Base-by-base conservation (phyloP, 2,329 filamentous ascomycete species). In the Aulographum hederae region DNA sequence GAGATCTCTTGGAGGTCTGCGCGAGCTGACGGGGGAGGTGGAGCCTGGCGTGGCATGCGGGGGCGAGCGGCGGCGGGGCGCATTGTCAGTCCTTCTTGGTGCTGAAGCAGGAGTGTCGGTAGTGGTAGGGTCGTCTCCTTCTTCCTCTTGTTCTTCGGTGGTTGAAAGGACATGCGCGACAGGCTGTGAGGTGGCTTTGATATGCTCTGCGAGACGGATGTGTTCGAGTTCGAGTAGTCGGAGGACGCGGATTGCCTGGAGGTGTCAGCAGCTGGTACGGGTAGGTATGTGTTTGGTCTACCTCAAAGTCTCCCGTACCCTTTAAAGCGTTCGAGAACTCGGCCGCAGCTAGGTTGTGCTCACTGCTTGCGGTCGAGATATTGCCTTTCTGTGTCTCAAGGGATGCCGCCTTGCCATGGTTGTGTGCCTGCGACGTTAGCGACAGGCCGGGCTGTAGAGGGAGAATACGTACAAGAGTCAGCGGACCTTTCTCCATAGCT, bases 221-320 rank as follows among this genome's bases (percentile, higher is more conserved):
- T 98, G 89, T 51, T 98, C 82, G 39, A 79, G 67, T 53, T 94
- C 82, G 35, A 98, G 73, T 3, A 95, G 67, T 41, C 69, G 71
- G 37, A 98, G 62, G 6, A 85, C 89, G 32, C 89, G 73, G 31
- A 92, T 57, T 11, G 85, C 86, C 63, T 93, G 65, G 39, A 65
- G n/a, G n/a, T n/a, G n/a, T n/a, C n/a, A n/a, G n/a, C n/a, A n/a
- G n/a, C n/a, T n/a, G 49, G 47, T n/a, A 63, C 69, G 26, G 61
- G 63, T 34, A 31, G 38, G 37, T n/a, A 3, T 6, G 25, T n/a
- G n/a, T n/a, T n/a, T n/a, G n/a, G n/a, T n/a, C 11, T 6, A 28
- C 67, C 53, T 73, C 67, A 4, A 49, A 50, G 46, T 75, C 69
- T n/a, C 54, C 53, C 5, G 81, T 92, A 30, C 58, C 67, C 38